A percentile compares a stretch with the other conserved stretches of the same genome.
Conservation (phyloP, 768 basidiomycete species). For the Boletus reticulatus region DNA sequence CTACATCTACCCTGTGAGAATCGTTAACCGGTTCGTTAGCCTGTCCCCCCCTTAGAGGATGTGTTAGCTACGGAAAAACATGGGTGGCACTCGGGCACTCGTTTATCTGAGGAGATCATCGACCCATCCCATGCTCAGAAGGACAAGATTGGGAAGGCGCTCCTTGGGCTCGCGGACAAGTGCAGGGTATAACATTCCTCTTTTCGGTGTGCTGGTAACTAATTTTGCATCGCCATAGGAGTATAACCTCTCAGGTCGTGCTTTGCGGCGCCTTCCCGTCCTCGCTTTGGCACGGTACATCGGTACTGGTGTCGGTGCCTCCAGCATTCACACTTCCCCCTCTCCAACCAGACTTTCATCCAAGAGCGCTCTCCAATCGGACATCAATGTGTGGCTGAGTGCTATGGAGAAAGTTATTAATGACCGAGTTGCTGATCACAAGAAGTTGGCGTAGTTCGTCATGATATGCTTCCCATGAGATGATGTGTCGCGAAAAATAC, state of each 20-base stretch:
- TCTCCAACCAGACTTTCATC: slow-evolving; percentile 3
- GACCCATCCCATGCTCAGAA: slow-evolving; percentile 44
- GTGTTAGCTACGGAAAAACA: slow-evolving; percentile 30
- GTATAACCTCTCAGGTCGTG: slow-evolving; percentile 89
- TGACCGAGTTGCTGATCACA: slow-evolving; percentile 53
- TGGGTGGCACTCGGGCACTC: slow-evolving; percentile 3
- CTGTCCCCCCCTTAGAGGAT: slow-evolving; percentile 59
- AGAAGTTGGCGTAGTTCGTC: slow-evolving; percentile 37
- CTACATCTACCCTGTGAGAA: not conserved
- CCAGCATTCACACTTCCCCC: slow-evolving; percentile 12
- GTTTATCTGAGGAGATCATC: slow-evolving; percentile 4
- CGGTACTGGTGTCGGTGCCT: slow-evolving; percentile 39
- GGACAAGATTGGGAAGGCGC: slow-evolving; percentile 51
- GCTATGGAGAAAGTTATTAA: slow-evolving; percentile 80
- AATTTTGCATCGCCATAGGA: slow-evolving; percentile 35
- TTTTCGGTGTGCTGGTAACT: not conserved
- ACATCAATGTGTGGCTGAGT: slow-evolving; percentile 73
- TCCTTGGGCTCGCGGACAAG: slow-evolving; percentile 67
- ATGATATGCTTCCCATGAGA: not conserved
- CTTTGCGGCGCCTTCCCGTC: slow-evolving; percentile 90
- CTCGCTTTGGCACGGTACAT: slow-evolving; percentile 87
- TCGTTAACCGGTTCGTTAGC: slow-evolving; percentile 37
- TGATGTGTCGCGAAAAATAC: not conserved
- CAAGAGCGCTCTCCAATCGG: slow-evolving; percentile 17
- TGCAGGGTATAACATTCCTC: slow-evolving; percentile 64